Base-by-base conservation (phyloP, 352 stramenopile species). In the Pythium monospermum region DNA sequence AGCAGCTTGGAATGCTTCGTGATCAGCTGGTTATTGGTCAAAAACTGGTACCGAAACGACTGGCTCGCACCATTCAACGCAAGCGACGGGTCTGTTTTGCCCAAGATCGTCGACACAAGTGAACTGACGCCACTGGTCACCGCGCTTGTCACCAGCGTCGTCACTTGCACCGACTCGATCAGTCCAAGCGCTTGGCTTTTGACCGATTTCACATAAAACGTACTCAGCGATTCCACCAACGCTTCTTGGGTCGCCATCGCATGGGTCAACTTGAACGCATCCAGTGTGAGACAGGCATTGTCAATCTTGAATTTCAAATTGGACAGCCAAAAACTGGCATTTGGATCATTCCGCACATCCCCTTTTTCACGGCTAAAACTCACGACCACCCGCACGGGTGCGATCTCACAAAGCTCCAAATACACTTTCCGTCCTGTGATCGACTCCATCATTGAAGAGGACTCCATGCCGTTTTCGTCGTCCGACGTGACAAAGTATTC, bases 231-330 rank as follows among this genome's bases (percentile, higher is more conserved):
- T 26, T 72, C 74, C n/a, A 79, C 26, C 3, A 94, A 58, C 33
- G 73, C 81, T 32, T 91, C 78, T 42, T 91, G 76, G 4, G 83
- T 91, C 8, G 78, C 81, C 49, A 91, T 53, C 11, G 81, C 83
- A 27, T 89, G 74, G 2, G 71, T 64, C 21, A 94, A 30, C 27
- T 66, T 69, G 57, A 84, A 94, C 16, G 66, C 73, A 21, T 84
- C 74, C 1, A 94, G 61, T 4, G 71, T 80, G n/a, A 94, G 53
- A 48, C 75, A 91, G 18, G 83, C 83, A 53, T 91, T 89, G 36
- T 94, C 82, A 49, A 94, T 91, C 66, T 89, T 85, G 45, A 94
- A 53, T 57, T 91, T 91, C 13, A 94, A 65, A 52, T 91, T 85
- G 1, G 75, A 71, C 12, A 94, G 63, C 83, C 80, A 94, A 36